A percentile compares a stretch with the other conserved stretches of the same genome.
These are phyloP conservation scores for Rhodamnia rubescens DNA, from an alignment of 345 rosid genomes.

Conservation along the genomic window DNA sequence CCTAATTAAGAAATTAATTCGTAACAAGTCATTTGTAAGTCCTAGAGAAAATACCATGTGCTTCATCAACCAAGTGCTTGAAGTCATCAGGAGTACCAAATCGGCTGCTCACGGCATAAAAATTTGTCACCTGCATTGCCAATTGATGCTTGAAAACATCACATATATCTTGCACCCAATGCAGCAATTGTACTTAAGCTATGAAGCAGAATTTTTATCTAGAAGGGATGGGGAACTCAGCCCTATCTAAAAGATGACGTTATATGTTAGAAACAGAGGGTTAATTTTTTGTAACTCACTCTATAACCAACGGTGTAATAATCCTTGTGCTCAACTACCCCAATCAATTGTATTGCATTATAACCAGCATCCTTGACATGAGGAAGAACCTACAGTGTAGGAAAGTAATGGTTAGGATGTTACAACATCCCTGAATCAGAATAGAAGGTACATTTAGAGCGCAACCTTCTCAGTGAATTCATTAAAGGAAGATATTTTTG, in stretches of 20 bases:
- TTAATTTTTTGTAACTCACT: slow-evolving; percentile 30
- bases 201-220: background rate
- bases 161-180: background rate
- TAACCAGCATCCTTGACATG: slow-evolving; percentile 86
- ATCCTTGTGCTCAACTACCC: slow-evolving; percentile 90
- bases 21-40: background rate
- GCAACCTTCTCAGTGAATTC: slow-evolving; percentile 74
- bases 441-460: slow-evolving; percentile 1
- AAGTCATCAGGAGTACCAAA: slow-evolving; percentile 96
- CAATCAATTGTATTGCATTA: slow-evolving; percentile 88
- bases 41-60: slow-evolving; percentile 56
- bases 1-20: background rate
- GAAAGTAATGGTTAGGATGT: background rate
- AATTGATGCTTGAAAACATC: background rate
- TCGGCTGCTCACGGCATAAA: slow-evolving; percentile 85
- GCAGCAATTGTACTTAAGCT: background rate
- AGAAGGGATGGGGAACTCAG: background rate
- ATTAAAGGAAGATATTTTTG: slow-evolving; percentile 61
- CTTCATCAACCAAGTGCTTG: slow-evolving; percentile 88
- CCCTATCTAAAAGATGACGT: background rate
- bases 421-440: background rate
- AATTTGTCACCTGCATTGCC: slow-evolving; percentile 56
- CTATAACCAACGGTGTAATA: slow-evolving; percentile 87
- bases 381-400: slow-evolving; percentile 65
- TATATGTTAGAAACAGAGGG: background rate